Base-by-base conservation (phyloP, 495 filamentous ascomycete species). In the Barbatosphaeria neglecta region DNA sequence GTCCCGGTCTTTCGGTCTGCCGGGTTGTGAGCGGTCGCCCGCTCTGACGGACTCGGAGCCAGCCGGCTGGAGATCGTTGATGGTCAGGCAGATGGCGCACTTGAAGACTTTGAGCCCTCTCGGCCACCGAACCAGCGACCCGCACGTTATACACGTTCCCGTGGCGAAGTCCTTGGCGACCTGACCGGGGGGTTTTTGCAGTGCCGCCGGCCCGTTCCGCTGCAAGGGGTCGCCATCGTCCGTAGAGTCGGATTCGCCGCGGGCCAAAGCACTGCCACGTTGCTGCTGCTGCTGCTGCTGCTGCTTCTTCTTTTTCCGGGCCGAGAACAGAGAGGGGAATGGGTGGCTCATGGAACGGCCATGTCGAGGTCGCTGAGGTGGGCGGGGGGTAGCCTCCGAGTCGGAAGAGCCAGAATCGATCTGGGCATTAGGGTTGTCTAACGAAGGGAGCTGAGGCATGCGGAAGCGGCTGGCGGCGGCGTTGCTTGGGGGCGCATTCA, bases 41-140 rank as follows among this genome's bases (percentile, higher is more conserved):
- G 51, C 58, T 23, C 41, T 37, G 31, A 43, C 45, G 0, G 28
- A 24, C 7, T 46, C 52, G 17, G 53, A 44, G 31, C 47, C 51
- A 39, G 44, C 50, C 11, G 78, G 78, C 48, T 77, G 75, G 41
- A 95, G 58, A 57, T 95, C 89, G 53, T 92, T 95, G 54, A 96
- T 78, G 41, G 84, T 94, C 54, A 87, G 67, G 62, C 90, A 96
- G 41, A 84, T 78, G 25, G 85, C 84, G 63, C 90, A 96, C 53
- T 87, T 75, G 65, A 90, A 95, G 37, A 82, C 72, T 22, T 75
- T 74, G 52, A 90, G 59, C 46, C 82, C 72, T 48, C 73, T 76
- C n/a, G 90, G 88, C 86, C 88, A 95, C 41, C 81, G 80, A 41
- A 95, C 79, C 35, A 78, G 77, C 41, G 82, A 84, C 58, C 82